Conservation (phyloP, 2,329 filamentous ascomycete genomes). For the Verticillium alfalfae region DNA sequence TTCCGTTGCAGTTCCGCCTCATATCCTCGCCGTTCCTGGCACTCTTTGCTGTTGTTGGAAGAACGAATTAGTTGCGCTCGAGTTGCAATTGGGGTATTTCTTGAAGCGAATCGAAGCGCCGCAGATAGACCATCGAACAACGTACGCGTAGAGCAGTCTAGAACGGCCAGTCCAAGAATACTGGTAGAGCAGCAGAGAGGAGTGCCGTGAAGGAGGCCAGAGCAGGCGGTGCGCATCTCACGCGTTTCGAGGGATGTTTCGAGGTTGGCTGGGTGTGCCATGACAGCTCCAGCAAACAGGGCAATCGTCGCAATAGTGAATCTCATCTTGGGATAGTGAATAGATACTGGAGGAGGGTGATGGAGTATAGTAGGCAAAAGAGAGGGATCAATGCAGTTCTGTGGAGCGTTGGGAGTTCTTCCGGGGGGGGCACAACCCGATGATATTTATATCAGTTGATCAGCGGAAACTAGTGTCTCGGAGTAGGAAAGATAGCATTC, state of each 20-base stretch:
- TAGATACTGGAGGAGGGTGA: background rate
- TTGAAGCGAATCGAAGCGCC: background rate
- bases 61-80: background rate
- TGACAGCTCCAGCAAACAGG: constrained; percentile 15
- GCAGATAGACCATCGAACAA: background rate
- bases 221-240: constrained; percentile 31
- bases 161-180: constrained; percentile 49
- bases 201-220: constrained; percentile 32
- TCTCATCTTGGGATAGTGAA: constrained; percentile 5
- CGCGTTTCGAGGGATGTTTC: constrained; percentile 27
- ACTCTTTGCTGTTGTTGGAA: background rate
- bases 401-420: no score
- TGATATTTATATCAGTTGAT: no score
- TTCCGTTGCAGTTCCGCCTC: background rate
- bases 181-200: constrained; percentile 58
- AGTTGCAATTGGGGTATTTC: background rate
- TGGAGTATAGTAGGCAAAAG: background rate
- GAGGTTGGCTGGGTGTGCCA: constrained; percentile 22
- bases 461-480: no score
- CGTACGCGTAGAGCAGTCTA: constrained; percentile 40
- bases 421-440: no score
- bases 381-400: no score
- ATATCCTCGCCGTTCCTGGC: background rate
- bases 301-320: constrained; percentile 7
- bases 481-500: no score